Evolutionary conservation across 176 grass and related monocot genomes (phyloP).

Genomic region (Eragrostis curvula): DNA sequence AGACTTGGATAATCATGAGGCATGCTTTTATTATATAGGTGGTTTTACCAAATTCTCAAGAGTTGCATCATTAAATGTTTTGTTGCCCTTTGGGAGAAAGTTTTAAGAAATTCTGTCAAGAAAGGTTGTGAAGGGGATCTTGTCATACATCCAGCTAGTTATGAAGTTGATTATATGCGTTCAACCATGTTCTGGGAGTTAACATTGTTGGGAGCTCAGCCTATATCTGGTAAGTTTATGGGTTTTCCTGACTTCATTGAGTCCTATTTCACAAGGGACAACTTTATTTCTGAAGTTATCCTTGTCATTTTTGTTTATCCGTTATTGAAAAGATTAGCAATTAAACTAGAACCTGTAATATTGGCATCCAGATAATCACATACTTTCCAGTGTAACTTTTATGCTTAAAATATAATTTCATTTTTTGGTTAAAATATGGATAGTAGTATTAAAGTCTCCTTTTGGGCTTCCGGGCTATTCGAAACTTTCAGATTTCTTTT

Average conservation of each 20-base stretch:
- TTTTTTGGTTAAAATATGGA: not conserved
- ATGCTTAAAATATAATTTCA: not conserved
- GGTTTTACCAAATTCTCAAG: conserved; percentile 14
- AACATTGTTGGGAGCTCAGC: not conserved
- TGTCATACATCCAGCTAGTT: conserved; percentile 13
- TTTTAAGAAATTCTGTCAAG: conserved; percentile 14
- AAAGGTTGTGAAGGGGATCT: not conserved
- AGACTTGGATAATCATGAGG: conserved; percentile 10
- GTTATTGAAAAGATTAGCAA: not conserved
- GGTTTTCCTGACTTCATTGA: not conserved
- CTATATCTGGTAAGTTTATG: conserved; percentile 3
- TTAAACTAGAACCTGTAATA: not conserved
- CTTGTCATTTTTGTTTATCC: not conserved
- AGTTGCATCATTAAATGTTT: conserved; percentile 12
- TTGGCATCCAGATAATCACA: conserved; percentile 6
- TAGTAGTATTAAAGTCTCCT: not conserved
- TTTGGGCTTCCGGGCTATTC: conserved; percentile 4
- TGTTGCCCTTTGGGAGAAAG: not conserved
- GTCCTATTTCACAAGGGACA: not conserved
- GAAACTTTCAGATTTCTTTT: conserved; percentile 7
- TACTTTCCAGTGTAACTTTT: not conserved
- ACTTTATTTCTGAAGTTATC: conserved; percentile 10
- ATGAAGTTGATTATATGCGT: not conserved
- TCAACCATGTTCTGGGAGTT: conserved; percentile 1
- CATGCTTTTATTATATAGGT: conserved; percentile 23